A percentile compares a stretch with the other conserved stretches of the same genome.
These are phyloP conservation scores for Cystobasidiaceae sp. DNA, from an alignment of 1,284 basidiomycete species.

Conservation along the genomic window DNA sequence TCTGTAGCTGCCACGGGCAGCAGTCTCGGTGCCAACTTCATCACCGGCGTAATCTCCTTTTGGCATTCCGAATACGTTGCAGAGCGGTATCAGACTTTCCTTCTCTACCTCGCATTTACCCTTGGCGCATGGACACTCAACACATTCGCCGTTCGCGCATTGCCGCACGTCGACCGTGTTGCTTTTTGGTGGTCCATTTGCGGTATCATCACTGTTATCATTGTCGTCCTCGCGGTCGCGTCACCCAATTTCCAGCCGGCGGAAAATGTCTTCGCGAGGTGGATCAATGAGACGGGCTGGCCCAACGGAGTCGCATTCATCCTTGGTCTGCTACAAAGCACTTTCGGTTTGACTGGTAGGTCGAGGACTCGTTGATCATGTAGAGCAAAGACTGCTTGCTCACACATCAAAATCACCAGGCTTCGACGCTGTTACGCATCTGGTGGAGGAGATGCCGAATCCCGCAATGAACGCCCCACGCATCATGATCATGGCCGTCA, in stretches of 20 bases:
- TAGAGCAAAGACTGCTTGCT: too few relatives aligned
- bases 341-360: slow-evolving; percentile 49
- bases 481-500: slow-evolving; percentile 59
- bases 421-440: slow-evolving; percentile 44
- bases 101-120: background rate
- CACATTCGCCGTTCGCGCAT: slow-evolving; percentile 42
- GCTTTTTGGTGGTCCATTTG: slow-evolving; percentile 45
- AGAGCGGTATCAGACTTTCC: too few relatives aligned
- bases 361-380: too few relatives aligned
- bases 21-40: too few relatives aligned
- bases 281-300: slow-evolving; percentile 51
- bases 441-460: slow-evolving; percentile 61
- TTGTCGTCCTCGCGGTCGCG: slow-evolving; percentile 46
- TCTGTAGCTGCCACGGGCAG: too few relatives aligned
- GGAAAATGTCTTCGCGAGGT: slow-evolving; percentile 48
- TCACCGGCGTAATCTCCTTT: too few relatives aligned
- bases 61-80: too few relatives aligned
- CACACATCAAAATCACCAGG: too few relatives aligned
- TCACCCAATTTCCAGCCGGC: slow-evolving; percentile 46
- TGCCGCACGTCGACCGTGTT: slow-evolving; percentile 45
- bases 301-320: slow-evolving; percentile 50
- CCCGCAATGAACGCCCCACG: slow-evolving; percentile 57
- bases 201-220: slow-evolving; percentile 46
- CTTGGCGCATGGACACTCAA: slow-evolving; percentile 37
- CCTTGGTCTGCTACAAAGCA: slow-evolving; percentile 48